These are phyloP conservation scores for Hortiboletus flavorubellus DNA, from an alignment of 768 basidiomycete species.

Conservation along the genomic window DNA sequence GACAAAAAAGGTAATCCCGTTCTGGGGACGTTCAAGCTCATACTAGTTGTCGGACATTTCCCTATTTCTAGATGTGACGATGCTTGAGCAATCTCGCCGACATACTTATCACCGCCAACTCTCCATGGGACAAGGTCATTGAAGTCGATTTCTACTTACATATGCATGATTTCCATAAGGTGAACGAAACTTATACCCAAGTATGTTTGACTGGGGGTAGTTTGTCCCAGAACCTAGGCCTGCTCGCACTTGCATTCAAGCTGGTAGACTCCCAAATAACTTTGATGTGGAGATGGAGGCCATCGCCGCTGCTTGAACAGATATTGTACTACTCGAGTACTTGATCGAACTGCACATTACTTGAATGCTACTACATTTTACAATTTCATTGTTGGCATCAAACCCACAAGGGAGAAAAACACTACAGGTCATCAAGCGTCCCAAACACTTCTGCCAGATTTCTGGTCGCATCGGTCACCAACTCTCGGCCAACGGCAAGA, in stretches of 20 bases:
- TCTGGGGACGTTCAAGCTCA: constrained; percentile 52
- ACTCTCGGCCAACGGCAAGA: constrained; percentile 34
- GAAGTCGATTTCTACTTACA: constrained; percentile 56
- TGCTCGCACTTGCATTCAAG: constrained; percentile 73
- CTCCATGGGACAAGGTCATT: constrained; percentile 57
- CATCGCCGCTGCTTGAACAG: constrained; percentile 42
- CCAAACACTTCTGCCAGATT: constrained; percentile 34
- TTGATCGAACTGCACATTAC: background rate
- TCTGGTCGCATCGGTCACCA: constrained; percentile 37
- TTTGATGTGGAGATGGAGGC: constrained; percentile 75
- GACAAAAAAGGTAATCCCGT: constrained; percentile 39
- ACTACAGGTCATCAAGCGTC: constrained; percentile 6
- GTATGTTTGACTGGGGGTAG: constrained; percentile 34
- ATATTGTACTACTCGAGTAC: background rate
- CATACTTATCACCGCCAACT: constrained; percentile 51
- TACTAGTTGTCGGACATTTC: constrained; percentile 36
- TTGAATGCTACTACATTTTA: background rate
- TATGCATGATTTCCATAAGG: constrained; percentile 53
- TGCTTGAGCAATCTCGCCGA: constrained; percentile 52
- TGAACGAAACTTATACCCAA: constrained; percentile 59
- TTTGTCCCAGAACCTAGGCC: constrained; percentile 59
- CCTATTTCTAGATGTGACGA: constrained; percentile 36
- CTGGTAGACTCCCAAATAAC: constrained; percentile 61
- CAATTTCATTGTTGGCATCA: background rate
- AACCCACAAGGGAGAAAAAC: background rate